Percentiles rank a stretch among this genome's conserved stretches.
Evolutionary conservation across 2,329 filamentous ascomycete genomes (phyloP).

Genomic region (Colletotrichum navitas): DNA sequence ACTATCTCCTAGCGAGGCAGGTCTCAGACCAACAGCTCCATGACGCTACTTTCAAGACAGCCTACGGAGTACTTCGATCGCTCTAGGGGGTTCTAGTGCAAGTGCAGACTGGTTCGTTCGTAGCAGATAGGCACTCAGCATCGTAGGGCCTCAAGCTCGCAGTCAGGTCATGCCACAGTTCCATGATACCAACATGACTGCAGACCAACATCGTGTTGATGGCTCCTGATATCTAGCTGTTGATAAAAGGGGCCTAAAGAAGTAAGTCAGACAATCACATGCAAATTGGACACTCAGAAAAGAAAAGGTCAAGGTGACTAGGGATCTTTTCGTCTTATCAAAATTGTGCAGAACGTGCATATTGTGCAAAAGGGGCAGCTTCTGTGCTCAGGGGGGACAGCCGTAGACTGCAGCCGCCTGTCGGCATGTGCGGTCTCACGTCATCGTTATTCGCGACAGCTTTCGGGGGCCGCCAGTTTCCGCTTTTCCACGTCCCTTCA

Average conservation of each 20-base stretch:
- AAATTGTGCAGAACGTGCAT: constrained; percentile 1
- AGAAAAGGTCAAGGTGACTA: not conserved
- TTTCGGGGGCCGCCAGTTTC: constrained; percentile 28
- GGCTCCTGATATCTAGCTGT: not conserved
- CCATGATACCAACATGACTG: not conserved
- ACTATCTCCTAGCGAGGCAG: not conserved
- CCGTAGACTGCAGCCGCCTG: constrained; percentile 29
- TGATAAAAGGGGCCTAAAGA: not conserved
- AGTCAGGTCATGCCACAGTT: not conserved
- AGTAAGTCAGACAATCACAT: constrained; percentile 28
- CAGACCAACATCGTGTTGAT: not conserved
- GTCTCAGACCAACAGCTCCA: constrained; percentile 37
- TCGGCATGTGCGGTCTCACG: constrained; percentile 36
- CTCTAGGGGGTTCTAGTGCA: constrained; percentile 1
- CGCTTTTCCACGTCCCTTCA: constrained; percentile 11
- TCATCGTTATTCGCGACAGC: constrained; percentile 40
- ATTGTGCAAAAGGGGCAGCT: constrained; percentile 16
- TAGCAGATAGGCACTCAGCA: not conserved
- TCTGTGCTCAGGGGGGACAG: constrained; percentile 7
- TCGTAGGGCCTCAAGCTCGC: not conserved
- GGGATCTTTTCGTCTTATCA: not conserved
- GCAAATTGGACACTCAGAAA: constrained; percentile 15
- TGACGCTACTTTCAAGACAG: constrained; percentile 28
- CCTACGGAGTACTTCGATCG: constrained; percentile 6
- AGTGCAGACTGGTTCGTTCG: not conserved